A percentile compares a stretch with the other conserved stretches of the same genome.
phyloP scores from a whole-genome alignment of 306 rosid species.

The Mucuna pruriens region DNA sequence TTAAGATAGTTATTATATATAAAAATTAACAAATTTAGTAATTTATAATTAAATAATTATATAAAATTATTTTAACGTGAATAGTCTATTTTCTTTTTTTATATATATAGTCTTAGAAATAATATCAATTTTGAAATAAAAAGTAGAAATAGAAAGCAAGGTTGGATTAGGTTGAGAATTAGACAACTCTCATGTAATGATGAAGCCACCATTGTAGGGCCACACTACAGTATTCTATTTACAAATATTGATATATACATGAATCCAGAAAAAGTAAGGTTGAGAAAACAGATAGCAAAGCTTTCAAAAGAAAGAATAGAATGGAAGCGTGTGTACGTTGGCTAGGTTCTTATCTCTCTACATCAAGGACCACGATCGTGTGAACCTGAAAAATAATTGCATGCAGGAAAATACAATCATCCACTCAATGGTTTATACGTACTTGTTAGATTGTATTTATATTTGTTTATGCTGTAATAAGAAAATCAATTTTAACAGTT shows the following conservation, averaged over 20 bases:
- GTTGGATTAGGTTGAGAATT: conserved; percentile 37
- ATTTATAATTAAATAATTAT: no score
- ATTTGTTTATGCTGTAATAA: not conserved
- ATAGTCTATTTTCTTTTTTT: no score
- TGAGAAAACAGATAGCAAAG: not conserved
- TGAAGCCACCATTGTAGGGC: conserved; percentile 33
- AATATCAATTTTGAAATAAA: conserved; percentile 8
- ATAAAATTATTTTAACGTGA: no score
- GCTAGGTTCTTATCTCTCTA: conserved; percentile 1
- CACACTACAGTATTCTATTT: conserved; percentile 7
- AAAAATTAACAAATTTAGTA: no score
- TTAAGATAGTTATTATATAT: no score
- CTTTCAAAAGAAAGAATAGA: not conserved
- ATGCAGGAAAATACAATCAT: not conserved
- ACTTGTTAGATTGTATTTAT: not conserved
- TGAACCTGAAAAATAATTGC: not conserved
- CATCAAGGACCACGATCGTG: not conserved
- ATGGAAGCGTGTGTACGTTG: conserved; percentile 1
- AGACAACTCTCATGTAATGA: conserved; percentile 12
- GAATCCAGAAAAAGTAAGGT: conserved; percentile 3
- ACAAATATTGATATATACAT: not conserved
- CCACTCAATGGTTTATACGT: not conserved
- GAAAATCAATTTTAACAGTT: not conserved
- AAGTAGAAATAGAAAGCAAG: conserved; percentile 14
- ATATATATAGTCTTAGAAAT: no score